Percentiles rank a stretch among this genome's conserved stretches.
Conservation (phyloP, 108 stramenopile genomes). For the Seminavis robusta region DNA sequence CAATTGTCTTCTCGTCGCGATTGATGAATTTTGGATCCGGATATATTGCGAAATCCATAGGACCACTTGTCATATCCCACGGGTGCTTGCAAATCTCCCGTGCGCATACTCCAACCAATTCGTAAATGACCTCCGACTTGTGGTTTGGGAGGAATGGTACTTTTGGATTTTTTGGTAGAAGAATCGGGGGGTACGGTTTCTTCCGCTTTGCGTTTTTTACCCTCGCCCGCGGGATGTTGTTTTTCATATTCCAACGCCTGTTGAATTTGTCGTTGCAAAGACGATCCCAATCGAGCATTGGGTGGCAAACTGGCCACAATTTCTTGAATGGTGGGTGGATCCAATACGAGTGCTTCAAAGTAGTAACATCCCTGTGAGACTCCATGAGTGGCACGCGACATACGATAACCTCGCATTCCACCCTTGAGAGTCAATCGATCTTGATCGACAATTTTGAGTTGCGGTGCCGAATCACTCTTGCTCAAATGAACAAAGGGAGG, state of each 20-base stretch:
- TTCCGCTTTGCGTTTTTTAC: background rate
- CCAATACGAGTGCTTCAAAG: slow-evolving; percentile 53
- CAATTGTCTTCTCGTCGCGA: slow-evolving; percentile 73
- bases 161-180: background rate
- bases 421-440: slow-evolving; percentile 48
- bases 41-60: slow-evolving; percentile 87
- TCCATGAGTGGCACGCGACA: slow-evolving; percentile 53
- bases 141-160: background rate
- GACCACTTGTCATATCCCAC: slow-evolving; percentile 94
- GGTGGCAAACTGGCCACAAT: slow-evolving; percentile 30
- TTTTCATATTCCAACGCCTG: slow-evolving; percentile 30
- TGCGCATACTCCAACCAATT: slow-evolving; percentile 83
- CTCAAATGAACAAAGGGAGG: slow-evolving; percentile 77
- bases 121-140: slow-evolving; percentile 66
- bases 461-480: slow-evolving; percentile 75
- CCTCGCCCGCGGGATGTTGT: slow-evolving; percentile 3
- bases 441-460: slow-evolving; percentile 54
- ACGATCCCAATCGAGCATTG: slow-evolving; percentile 39
- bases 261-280: slow-evolving; percentile 44
- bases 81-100: slow-evolving; percentile 91
- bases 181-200: background rate
- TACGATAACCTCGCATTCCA: slow-evolving; percentile 81
- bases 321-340: slow-evolving; percentile 35
- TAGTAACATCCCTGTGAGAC: slow-evolving; percentile 37
- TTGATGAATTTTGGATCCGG: slow-evolving; percentile 70